Evolutionary conservation across 495 filamentous ascomycete species (phyloP).

Genomic region (Talaromyces nanjingensis): DNA sequence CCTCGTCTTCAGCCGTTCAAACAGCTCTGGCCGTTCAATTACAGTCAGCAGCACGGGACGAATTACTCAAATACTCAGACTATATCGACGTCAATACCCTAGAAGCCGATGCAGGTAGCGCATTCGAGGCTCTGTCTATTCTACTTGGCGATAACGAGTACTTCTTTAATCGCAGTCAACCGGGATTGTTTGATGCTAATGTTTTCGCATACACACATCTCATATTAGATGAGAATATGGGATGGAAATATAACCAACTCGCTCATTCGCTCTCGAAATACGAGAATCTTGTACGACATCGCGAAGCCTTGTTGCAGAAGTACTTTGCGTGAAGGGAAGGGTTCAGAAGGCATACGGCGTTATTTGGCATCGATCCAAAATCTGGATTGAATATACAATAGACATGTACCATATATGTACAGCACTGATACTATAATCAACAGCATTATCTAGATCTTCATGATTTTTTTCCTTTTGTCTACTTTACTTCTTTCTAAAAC

Average conservation of each 20-base stretch:
- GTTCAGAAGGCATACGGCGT: neutral
- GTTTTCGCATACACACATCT: conserved; percentile 90
- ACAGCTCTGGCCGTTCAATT: conserved; percentile 56
- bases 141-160: conserved; percentile 57
- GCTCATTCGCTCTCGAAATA: conserved; percentile 31
- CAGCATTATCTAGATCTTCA: neutral
- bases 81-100: conserved; percentile 57
- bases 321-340: conserved; percentile 17
- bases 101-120: conserved; percentile 60
- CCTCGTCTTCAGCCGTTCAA: conserved; percentile 57
- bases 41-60: conserved; percentile 59
- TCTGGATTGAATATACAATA: conserved; percentile 3
- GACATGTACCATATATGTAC: conserved; percentile 12
- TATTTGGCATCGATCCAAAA: conserved; percentile 15
- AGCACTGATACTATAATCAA: conserved; percentile 9
- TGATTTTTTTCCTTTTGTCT: neutral
- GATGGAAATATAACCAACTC: conserved; percentile 48
- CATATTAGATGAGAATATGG: conserved; percentile 54
- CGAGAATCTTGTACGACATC: conserved; percentile 48
- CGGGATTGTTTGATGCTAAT: conserved; percentile 75
- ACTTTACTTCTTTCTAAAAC: conserved; percentile 39
- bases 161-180: conserved; percentile 58
- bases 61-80: conserved; percentile 58
- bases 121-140: conserved; percentile 67
- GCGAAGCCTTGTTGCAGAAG: conserved; percentile 35